phyloP scores from a whole-genome alignment of 306 rosid genomes.

The Dryas octopetala region DNA sequence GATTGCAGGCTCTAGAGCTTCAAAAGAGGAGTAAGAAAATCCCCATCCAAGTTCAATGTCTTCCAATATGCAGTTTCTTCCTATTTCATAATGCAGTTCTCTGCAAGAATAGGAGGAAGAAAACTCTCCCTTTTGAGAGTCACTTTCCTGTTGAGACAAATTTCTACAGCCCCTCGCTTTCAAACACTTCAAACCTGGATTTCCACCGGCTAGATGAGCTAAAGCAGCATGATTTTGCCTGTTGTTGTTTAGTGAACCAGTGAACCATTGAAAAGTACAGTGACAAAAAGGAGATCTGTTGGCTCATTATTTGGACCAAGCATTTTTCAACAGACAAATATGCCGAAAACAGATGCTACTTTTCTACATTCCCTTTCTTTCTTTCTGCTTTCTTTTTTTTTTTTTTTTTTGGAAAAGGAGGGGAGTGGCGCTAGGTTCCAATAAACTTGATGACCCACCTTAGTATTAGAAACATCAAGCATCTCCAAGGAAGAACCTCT shows the following conservation, averaged over 20 bases:
- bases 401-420: no score
- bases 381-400: background rate
- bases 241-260: background rate
- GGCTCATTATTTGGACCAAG: no score
- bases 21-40: constrained; percentile 57
- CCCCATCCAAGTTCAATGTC: constrained; percentile 83
- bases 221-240: constrained; percentile 39
- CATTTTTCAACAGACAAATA: no score
- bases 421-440: background rate
- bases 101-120: constrained; percentile 31
- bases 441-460: constrained; percentile 49
- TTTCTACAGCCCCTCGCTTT: constrained; percentile 62
- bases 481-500: constrained; percentile 69
- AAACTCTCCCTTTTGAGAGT: constrained; percentile 33
- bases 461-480: constrained; percentile 78
- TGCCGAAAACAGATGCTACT: no score
- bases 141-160: constrained; percentile 40
- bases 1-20: constrained; percentile 61
- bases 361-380: no score
- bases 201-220: constrained; percentile 42
- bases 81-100: constrained; percentile 42
- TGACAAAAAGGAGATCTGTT: no score
- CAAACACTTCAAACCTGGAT: constrained; percentile 57
- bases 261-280: no score
- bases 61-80: constrained; percentile 55